Evolutionary conservation across 1,284 basidiomycete genomes (phyloP), one percentile per base, ranked within the genome.

Genomic region (Phlebopus sp.): DNA sequence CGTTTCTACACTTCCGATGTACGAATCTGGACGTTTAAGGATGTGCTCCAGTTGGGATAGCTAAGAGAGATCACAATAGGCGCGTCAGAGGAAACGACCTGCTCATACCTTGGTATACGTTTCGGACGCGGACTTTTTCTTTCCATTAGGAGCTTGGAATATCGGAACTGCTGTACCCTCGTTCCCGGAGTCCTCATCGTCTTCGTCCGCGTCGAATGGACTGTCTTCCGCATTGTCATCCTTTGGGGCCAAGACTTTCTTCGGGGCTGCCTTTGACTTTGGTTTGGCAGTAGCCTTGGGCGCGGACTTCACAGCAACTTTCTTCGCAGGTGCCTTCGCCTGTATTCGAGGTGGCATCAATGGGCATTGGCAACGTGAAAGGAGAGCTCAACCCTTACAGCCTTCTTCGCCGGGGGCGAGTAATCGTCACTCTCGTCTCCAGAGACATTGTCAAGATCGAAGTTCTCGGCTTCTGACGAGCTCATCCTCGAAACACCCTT

Each of bases 41-140:
- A 99, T 92, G 60, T 99, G 97, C 65, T 99, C 94, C 15, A 97
- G 75, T 85, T 97, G 96, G 0, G 93, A 86, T 49, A 99, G 81
- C 95, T 97, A 60, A 14, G 39, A 47, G 56, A 25, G 30, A 43
- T 49, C 46, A 46, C 18, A 35, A 43, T 4, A 14, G 36, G 9
- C 37, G 10, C 13, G 5, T 4, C 53, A 27, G 23, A 35, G 31
- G 15, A 39, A 44, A 15, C 2, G 29, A 35, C 37, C 34, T 9
- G 43, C 42, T 55, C 75, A 55, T 46, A 92, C 92, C 81, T 96
- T 97, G 52, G 87, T 86, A 65, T 97, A 97, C 43, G 82, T 95
- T 64, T 98, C 92, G 13, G 92, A 93, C 0, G 91, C 92, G 7
- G 82, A 87, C 75, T 97, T 97, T 69, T 86, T 84, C 70, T 86